These are phyloP conservation scores for Avena insularis DNA, from an alignment of 176 grass and related monocot genomes.

Conservation along the genomic window DNA sequence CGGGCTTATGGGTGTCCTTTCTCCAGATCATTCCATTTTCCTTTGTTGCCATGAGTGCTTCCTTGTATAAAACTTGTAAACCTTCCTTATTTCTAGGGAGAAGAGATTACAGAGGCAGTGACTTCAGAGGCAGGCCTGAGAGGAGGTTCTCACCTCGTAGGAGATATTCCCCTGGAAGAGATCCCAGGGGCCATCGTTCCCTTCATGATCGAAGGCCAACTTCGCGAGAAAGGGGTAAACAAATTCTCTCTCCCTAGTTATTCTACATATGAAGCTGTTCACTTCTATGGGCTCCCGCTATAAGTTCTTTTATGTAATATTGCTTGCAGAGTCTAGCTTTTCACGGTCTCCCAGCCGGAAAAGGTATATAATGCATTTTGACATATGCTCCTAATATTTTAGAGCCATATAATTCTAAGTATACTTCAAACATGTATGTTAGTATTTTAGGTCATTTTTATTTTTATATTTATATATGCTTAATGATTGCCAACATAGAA, in stretches of 20 bases:
- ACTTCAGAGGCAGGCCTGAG: slow-evolving; percentile 79
- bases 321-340: slow-evolving; percentile 79
- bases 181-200: slow-evolving; percentile 67
- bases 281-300: slow-evolving; percentile 4
- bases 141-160: slow-evolving; percentile 80
- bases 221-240: slow-evolving; percentile 72
- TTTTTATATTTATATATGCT: slow-evolving; percentile 8
- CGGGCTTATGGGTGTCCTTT: slow-evolving; percentile 53
- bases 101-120: slow-evolving; percentile 68
- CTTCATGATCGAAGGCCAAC: slow-evolving; percentile 57
- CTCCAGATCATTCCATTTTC: slow-evolving; percentile 37
- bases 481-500: neutral
- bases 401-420: slow-evolving; percentile 32
- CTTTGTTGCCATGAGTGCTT: slow-evolving; percentile 9
- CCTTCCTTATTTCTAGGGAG: slow-evolving; percentile 57
- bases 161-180: slow-evolving; percentile 71
- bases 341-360: slow-evolving; percentile 78
- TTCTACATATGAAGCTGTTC: neutral
- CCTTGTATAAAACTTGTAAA: slow-evolving; percentile 33
- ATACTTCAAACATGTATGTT: neutral
- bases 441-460: neutral
- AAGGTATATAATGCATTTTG: slow-evolving; percentile 45
- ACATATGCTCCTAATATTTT: slow-evolving; percentile 18
- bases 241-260: slow-evolving; percentile 8
- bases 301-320: slow-evolving; percentile 17